phyloP scores from a whole-genome alignment of 2,329 filamentous ascomycete species.

The Exophiala phaeomuriformis region DNA sequence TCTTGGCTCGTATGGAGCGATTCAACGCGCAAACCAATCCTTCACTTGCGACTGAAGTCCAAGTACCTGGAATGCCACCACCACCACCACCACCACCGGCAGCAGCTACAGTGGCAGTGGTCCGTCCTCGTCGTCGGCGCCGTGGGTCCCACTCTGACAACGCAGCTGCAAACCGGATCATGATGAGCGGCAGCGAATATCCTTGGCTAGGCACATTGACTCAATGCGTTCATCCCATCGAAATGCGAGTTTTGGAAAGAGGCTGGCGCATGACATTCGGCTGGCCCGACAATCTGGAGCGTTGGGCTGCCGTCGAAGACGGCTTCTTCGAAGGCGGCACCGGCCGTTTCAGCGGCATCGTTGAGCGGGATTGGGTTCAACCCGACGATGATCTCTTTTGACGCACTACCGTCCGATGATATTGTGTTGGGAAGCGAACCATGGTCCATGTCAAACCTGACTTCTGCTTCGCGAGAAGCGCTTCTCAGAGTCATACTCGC shows the following conservation, averaged over 20 bases:
- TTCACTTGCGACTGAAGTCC: not conserved
- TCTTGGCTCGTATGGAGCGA: constrained; percentile 9
- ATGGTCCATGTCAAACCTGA: too few species aligned
- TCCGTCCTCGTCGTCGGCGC: not conserved
- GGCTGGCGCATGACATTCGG: constrained; percentile 29
- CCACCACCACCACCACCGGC: not conserved
- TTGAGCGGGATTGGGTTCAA: constrained; percentile 8
- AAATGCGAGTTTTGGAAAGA: constrained; percentile 27
- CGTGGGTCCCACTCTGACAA: not conserved
- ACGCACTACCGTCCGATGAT: too few species aligned
- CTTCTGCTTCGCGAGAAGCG: too few species aligned
- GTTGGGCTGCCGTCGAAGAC: constrained; percentile 28
- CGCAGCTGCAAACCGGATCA: not conserved
- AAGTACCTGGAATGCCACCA: not conserved
- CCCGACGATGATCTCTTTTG: not conserved
- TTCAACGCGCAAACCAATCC: not conserved
- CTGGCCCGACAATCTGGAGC: constrained; percentile 23
- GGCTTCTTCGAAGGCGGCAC: constrained; percentile 29
- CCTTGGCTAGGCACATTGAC: constrained; percentile 28
- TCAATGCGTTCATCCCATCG: constrained; percentile 27
- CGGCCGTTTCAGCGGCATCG: constrained; percentile 29
- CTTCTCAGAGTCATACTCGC: too few species aligned
- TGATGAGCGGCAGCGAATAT: constrained; percentile 17
- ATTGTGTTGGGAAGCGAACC: too few species aligned
- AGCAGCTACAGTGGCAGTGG: not conserved